Base-by-base conservation (phyloP, 495 filamentous ascomycete species). In the Chaetomidium leptoderma region DNA sequence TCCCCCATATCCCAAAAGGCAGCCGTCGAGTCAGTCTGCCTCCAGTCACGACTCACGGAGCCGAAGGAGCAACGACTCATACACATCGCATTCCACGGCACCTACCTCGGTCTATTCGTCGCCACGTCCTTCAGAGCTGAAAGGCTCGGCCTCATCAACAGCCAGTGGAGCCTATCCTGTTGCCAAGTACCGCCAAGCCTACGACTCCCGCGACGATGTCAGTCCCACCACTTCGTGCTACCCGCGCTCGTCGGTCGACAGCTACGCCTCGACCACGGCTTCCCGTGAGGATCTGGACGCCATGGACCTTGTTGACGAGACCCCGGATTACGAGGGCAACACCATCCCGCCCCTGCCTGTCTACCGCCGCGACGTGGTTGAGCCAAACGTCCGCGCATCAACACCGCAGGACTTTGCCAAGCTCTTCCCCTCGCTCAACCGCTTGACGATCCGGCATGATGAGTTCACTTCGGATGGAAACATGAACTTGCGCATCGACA, bases 401-500 rank as follows among this genome's bases (percentile, higher is more conserved):
- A 93, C 84, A 26, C 87, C 93, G 13, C 76, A 85, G 17, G 87
- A 91, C 52, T 98, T 98, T 68, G 88, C 88, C 36, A 80, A 85
- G 57, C 81, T 92, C 61, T 98, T 96, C 70, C 92, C 93, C 11
- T 92, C 92, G 10, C 78, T 85, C 30, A 83, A 89, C 63, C 81
- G 87, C 45, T 74, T 98, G 29, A 81, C 81, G 39, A 93, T 98
- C 64, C 84, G 87, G 42, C 93, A 98, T 64, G 93, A 98, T 66
- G 91, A 96, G 72, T 81, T 89, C 35, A 95, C 93, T 4, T 69
- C 86, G 17, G 93, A 98, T 70, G 92, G 93, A 19, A 96, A 97
- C 78, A 96, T 97, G 93, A 96, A 97, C 69, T 79, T 98, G 53
- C 86, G 92, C 40, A 80, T 98, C 48, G 91, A 97, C 68, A 91